Conservation (phyloP, 306 rosid genomes). For the Dryas octopetala region DNA sequence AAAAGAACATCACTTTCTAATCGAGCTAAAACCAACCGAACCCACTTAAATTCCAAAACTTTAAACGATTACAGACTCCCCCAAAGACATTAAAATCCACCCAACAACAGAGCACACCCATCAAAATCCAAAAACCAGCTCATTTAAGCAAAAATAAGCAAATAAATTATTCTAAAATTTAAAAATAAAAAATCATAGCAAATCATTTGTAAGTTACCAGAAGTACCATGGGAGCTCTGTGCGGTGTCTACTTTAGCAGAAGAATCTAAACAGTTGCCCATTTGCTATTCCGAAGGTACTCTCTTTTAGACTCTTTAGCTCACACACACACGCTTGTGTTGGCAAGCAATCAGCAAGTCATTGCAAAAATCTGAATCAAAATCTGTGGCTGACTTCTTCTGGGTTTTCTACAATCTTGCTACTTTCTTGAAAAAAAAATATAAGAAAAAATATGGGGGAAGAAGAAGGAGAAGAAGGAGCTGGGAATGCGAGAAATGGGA, state of each 20-base stretch:
- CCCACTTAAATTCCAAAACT: neutral
- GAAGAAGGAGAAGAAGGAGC: neutral
- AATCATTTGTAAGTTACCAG: slow-evolving; percentile 41
- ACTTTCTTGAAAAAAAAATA: neutral
- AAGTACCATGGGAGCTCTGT: slow-evolving; percentile 54
- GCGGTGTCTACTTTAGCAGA: slow-evolving; percentile 73
- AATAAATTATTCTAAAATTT: neutral
- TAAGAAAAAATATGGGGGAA: neutral
- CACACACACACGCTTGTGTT: neutral
- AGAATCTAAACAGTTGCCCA: slow-evolving; percentile 90
- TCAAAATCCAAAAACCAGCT: neutral
- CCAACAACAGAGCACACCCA: neutral
- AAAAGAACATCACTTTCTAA: neutral
- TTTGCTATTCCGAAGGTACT: slow-evolving; percentile 5
- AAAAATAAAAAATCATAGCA: neutral
- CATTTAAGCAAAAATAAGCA: neutral
- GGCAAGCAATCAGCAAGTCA: slow-evolving; percentile 1
- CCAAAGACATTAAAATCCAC: neutral
- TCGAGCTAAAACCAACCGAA: neutral
- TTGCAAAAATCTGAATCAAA: slow-evolving; percentile 1
- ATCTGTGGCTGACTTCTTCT: neutral
- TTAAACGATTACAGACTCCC: neutral
- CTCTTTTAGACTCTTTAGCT: neutral
- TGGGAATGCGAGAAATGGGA: slow-evolving; percentile 12
- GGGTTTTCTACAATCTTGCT: neutral